These are phyloP conservation scores for Aspergillus haitiensis DNA, from an alignment of 495 filamentous ascomycete species.

Conservation along the genomic window DNA sequence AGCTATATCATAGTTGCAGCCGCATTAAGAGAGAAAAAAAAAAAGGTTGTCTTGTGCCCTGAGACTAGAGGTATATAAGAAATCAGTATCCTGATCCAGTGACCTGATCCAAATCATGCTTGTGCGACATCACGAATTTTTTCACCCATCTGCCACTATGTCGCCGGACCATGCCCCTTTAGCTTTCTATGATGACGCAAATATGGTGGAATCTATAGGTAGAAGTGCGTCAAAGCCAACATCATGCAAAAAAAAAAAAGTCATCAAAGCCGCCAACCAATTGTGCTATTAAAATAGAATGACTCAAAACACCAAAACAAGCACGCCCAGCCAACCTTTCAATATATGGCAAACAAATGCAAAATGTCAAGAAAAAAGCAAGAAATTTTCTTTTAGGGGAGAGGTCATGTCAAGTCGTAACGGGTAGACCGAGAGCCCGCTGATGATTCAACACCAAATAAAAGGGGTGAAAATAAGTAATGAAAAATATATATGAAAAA, in stretches of 20 bases:
- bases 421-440: conserved; percentile 29
- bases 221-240: conserved; percentile 22
- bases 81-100: neutral
- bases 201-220: conserved; percentile 27
- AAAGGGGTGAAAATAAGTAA: conserved; percentile 13
- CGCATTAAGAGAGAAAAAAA: too few species aligned
- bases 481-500: neutral
- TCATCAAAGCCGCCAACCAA: conserved; percentile 26
- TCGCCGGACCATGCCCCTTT: conserved; percentile 23
- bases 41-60: too few species aligned
- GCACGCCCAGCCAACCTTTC: conserved; percentile 23
- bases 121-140: conserved; percentile 23
- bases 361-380: conserved; percentile 19
- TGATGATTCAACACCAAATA: conserved; percentile 2
- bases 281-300: conserved; percentile 22
- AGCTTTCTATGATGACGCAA: conserved; percentile 29
- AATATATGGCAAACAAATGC: conserved; percentile 15
- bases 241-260: conserved; percentile 26
- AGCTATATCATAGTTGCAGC: neutral
- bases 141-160: conserved; percentile 22
- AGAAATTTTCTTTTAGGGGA: conserved; percentile 25
- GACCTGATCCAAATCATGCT: conserved; percentile 20
- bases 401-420: conserved; percentile 45
- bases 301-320: conserved; percentile 27
- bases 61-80: too few species aligned